Evolutionary conservation across 768 basidiomycete species (phyloP).

Genomic region (Plicaturopsis crispa): DNA sequence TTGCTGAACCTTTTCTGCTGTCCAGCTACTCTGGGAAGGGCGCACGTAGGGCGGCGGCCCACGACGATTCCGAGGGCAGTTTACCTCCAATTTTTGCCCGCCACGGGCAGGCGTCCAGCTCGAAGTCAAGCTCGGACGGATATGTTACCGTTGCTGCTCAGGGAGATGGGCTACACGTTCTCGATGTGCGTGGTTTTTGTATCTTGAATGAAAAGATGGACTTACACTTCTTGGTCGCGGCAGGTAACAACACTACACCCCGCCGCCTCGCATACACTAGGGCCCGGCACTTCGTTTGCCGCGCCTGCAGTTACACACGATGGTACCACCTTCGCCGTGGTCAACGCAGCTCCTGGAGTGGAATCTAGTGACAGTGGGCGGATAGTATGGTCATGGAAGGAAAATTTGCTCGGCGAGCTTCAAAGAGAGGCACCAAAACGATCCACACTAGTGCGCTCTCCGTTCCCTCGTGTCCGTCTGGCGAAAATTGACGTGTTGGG

Average conservation of each 20-base stretch:
- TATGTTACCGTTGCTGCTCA: constrained; percentile 64
- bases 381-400: not conserved
- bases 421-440: constrained; percentile 6
- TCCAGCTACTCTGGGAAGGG: constrained; percentile 24
- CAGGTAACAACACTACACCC: constrained; percentile 62
- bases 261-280: constrained; percentile 60
- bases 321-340: constrained; percentile 49
- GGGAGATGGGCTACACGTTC: constrained; percentile 66
- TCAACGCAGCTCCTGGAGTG: constrained; percentile 32
- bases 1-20: constrained; percentile 33
- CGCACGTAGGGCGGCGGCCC: constrained; percentile 10
- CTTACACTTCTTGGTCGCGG: constrained; percentile 2
- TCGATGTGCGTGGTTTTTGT: constrained; percentile 46
- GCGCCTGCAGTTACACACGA: constrained; percentile 46
- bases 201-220: constrained; percentile 2
- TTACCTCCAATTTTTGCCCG: constrained; percentile 31
- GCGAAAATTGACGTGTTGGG: not conserved
- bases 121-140: constrained; percentile 32
- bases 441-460: constrained; percentile 6
- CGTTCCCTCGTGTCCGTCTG: not conserved
- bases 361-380: constrained; percentile 15
- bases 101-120: constrained; percentile 22
- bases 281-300: constrained; percentile 55
- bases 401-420: not conserved
- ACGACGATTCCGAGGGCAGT: constrained; percentile 15